Evolutionary conservation across 2,329 filamentous ascomycete species (phyloP).

Genomic region (Eurotiales sp.): DNA sequence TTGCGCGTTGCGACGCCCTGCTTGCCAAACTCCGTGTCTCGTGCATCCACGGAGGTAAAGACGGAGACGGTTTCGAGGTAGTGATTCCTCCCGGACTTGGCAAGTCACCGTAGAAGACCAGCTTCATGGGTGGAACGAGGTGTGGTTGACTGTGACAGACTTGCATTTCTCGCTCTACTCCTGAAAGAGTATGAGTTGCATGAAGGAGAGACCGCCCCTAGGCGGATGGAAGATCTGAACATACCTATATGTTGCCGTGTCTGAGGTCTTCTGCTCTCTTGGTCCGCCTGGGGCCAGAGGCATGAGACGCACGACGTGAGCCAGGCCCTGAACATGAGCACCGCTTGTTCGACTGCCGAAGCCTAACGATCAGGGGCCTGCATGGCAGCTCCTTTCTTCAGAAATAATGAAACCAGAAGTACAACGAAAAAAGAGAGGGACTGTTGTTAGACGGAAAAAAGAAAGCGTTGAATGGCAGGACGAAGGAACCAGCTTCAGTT

Average conservation of each 20-base stretch:
- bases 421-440: background rate
- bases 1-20: constrained; percentile 39
- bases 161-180: constrained; percentile 40
- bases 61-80: constrained; percentile 27
- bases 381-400: constrained; percentile 14
- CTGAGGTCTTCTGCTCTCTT: constrained; percentile 23
- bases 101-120: constrained; percentile 39
- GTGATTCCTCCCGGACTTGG: constrained; percentile 30
- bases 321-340: constrained; percentile 38
- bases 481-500: background rate
- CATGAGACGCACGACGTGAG: constrained; percentile 38
- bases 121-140: constrained; percentile 45
- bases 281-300: constrained; percentile 26
- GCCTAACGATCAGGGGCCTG: constrained; percentile 17
- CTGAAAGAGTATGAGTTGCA: constrained; percentile 20
- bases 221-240: constrained; percentile 15
- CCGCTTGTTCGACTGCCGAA: constrained; percentile 27
- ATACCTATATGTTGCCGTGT: constrained; percentile 21
- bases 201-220: background rate
- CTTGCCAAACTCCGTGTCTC: constrained; percentile 37
- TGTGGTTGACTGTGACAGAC: constrained; percentile 45
- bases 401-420: background rate
- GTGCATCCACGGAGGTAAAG: constrained; percentile 36
- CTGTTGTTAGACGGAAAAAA: background rate
- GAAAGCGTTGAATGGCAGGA: background rate